A percentile compares a stretch with the other conserved stretches of the same genome.
These are phyloP conservation scores for Bothriochloa decipiens DNA, from an alignment of 176 grass and related monocot species.

Conservation along the genomic window DNA sequence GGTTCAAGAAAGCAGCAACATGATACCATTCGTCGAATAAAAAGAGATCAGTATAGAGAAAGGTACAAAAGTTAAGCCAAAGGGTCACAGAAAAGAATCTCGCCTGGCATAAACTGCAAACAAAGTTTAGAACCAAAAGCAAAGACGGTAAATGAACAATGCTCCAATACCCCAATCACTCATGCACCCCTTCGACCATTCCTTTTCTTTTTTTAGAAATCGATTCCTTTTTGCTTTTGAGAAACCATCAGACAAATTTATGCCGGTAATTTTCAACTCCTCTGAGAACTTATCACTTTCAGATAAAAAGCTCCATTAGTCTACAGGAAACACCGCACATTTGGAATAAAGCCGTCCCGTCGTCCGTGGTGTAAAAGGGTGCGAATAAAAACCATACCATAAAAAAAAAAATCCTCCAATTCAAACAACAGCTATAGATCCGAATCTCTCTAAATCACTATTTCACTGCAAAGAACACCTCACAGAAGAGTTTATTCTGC, in stretches of 20 bases:
- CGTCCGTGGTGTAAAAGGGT: neutral
- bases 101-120: constrained; percentile 24
- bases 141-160: constrained; percentile 4
- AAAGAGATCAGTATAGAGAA: constrained; percentile 37
- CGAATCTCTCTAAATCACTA: constrained; percentile 27
- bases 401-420: constrained; percentile 15
- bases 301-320: neutral
- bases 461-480: constrained; percentile 16
- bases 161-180: constrained; percentile 19
- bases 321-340: neutral
- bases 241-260: constrained; percentile 15
- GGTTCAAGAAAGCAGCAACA: constrained; percentile 30
- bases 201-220: neutral
- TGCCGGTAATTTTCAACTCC: constrained; percentile 14
- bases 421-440: neutral
- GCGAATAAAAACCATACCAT: neutral
- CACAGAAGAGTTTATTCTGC: neutral
- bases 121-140: constrained; percentile 34
- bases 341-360: constrained; percentile 28
- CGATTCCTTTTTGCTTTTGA: neutral
- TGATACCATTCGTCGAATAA: constrained; percentile 14
- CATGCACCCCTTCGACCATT: neutral
- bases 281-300: constrained; percentile 38
- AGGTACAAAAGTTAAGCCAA: constrained; percentile 36
- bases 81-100: constrained; percentile 44